Base-by-base conservation (phyloP, 805 yeast genomes). In the Ogataea wickerhamii region DNA sequence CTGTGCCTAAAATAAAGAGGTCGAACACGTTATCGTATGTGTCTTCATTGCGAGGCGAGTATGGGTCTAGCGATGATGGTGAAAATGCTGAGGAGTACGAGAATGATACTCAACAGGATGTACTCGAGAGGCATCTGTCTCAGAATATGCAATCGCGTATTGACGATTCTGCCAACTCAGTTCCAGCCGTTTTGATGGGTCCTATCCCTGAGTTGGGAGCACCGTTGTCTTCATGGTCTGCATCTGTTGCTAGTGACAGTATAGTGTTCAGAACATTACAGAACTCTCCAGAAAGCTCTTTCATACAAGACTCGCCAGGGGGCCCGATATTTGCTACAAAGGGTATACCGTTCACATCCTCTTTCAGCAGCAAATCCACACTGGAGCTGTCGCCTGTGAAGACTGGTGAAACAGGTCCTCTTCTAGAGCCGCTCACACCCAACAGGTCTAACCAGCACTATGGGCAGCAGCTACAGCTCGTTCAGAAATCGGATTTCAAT, bases 351-450 rank as follows among this genome's bases (percentile, higher is more conserved):
- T 76, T 76, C 52, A 75, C 84, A 3, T 78, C 83, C 18, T 76
- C 83, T 10, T 80, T 80, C 58, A 78, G 82, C 55, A 77, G 83
- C 49, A 74, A 70, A 47, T 76, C 82, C 18, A 80, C 74, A 51
- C 70, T 80, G 45, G 86, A 80, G 51, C 57, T 80, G 16, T 76
- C 81, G 18, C 87, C 87, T 6, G 53, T 77, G 31, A 67, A 76
- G 44, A 64, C 73, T 5, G 67, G 69, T 39, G 82, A 76, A 40
- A 74, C 82, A 3, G 86, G 85, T 2, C 85, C 86, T 5, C 59
- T 80, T 29, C 61, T 80, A 34, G 84, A 78, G 56, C 85, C 87
- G 11, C 58, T 77, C 34, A 76, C 84, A 4, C 85, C 84, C 12
- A 74, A 51, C 36, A 49, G 43, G 36, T 40, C 37, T 22, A 38